Percentiles rank a stretch among this genome's conserved stretches.
phyloP scores from a whole-genome alignment of 2,329 filamentous ascomycete species.

The Ceratocystis diversiconidia region DNA sequence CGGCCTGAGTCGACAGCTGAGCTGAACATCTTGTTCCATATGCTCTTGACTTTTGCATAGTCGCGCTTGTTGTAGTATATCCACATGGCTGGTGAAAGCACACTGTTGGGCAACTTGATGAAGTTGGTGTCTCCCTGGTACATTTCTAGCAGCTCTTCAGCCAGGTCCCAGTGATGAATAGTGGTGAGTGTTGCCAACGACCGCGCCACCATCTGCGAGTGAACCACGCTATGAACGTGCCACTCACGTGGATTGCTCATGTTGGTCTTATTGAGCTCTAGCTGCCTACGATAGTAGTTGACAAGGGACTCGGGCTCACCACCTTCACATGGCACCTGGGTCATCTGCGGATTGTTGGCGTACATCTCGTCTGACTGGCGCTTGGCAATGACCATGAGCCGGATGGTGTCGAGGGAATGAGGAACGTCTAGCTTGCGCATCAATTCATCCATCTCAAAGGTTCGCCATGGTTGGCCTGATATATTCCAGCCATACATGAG shows the following conservation, averaged over 20 bases:
- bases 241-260: conserved; percentile 22
- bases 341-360: conserved; percentile 29
- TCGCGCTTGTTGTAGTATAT: conserved; percentile 44
- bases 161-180: conserved; percentile 36
- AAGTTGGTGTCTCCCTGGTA: conserved; percentile 29
- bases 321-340: conserved; percentile 22
- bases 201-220: conserved; percentile 25
- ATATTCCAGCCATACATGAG: conserved; percentile 33
- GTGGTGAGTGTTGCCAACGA: conserved; percentile 25
- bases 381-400: conserved; percentile 14
- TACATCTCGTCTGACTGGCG: conserved; percentile 25
- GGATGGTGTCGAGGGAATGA: conserved; percentile 28
- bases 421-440: conserved; percentile 32
- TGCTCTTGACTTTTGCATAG: conserved; percentile 45
- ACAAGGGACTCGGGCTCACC: conserved; percentile 24
- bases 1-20: conserved; percentile 18
- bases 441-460: conserved; percentile 31
- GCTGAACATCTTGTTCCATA: conserved; percentile 45
- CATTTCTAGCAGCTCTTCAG: conserved; percentile 40
- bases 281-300: conserved; percentile 22
- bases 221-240: conserved; percentile 3
- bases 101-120: conserved; percentile 32
- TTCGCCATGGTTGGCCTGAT: conserved; percentile 28
- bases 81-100: conserved; percentile 55
- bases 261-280: conserved; percentile 19